Evolutionary conservation across 2,329 filamentous ascomycete species (phyloP).

Genomic region (Ophidiomyces ophidiicola): DNA sequence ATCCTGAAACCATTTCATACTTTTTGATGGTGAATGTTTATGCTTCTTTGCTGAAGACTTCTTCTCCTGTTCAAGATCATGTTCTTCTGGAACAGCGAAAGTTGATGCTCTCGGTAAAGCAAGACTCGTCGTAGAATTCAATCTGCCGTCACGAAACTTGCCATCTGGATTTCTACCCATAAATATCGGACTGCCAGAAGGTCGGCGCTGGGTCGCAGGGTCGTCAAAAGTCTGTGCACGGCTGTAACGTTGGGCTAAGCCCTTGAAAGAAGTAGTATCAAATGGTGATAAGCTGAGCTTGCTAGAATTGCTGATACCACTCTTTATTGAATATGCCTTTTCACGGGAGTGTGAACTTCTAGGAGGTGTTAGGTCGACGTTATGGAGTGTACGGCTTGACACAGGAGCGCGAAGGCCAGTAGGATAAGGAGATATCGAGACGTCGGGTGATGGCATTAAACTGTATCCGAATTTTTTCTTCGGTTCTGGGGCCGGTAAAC

Average conservation of each 20-base stretch:
- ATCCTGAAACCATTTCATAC: conserved; percentile 15
- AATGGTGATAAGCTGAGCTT: conserved; percentile 13
- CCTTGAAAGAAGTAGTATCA: conserved; percentile 12
- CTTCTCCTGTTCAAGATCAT: neutral
- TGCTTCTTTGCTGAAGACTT: conserved; percentile 1
- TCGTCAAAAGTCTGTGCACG: conserved; percentile 2
- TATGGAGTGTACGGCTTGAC: neutral
- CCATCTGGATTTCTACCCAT: neutral
- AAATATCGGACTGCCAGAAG: conserved; percentile 2
- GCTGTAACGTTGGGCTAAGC: conserved; percentile 11
- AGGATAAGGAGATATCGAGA: neutral
- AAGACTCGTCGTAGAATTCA: neutral
- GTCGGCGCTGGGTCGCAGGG: conserved; percentile 1
- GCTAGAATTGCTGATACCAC: conserved; percentile 15
- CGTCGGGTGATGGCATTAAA: conserved; percentile 1
- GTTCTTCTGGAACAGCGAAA: neutral
- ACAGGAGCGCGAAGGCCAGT: neutral
- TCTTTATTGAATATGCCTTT: conserved; percentile 14
- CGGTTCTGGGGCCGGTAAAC: neutral
- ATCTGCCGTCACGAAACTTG: conserved; percentile 1
- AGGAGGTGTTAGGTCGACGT: neutral
- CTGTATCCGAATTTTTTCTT: conserved; percentile 7
- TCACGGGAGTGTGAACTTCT: neutral
- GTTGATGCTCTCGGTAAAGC: conserved; percentile 1
- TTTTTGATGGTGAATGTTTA: conserved; percentile 11